phyloP scores from a whole-genome alignment of 2,329 filamentous ascomycete genomes.

The Lachnellula subtilissima region DNA sequence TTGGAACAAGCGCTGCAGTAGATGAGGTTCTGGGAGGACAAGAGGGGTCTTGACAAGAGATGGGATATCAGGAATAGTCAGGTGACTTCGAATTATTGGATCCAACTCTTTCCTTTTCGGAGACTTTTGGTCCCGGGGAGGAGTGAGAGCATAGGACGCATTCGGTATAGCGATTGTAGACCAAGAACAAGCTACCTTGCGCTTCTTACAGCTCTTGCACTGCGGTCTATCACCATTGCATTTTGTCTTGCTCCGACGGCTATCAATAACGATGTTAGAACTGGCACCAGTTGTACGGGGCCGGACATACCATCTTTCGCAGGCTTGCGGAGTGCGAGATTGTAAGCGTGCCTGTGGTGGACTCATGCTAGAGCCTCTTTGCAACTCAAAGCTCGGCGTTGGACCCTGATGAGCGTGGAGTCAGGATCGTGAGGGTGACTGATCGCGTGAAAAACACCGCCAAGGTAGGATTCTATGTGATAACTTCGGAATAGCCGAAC shows the following conservation, averaged over 20 bases:
- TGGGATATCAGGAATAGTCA: neutral
- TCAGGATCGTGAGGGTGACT: too few relatives aligned
- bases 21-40: neutral
- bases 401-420: too few relatives aligned
- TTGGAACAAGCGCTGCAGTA: conserved; percentile 1
- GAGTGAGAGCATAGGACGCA: too few relatives aligned
- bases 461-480: too few relatives aligned
- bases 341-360: neutral
- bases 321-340: conserved; percentile 8
- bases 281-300: too few relatives aligned
- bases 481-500: too few relatives aligned
- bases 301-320: conserved; percentile 8
- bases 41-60: neutral
- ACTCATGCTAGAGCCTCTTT: neutral
- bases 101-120: too few relatives aligned
- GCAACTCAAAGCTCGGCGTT: too few relatives aligned
- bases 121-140: too few relatives aligned
- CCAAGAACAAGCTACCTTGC: neutral
- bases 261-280: neutral
- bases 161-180: too few relatives aligned
- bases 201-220: conserved; percentile 6
- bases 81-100: neutral
- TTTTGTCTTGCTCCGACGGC: conserved; percentile 8
- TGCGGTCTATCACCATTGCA: conserved; percentile 4
- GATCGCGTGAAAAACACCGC: too few relatives aligned